Conservation (phyloP, 768 basidiomycete species). For the Leccinellum luteum region DNA sequence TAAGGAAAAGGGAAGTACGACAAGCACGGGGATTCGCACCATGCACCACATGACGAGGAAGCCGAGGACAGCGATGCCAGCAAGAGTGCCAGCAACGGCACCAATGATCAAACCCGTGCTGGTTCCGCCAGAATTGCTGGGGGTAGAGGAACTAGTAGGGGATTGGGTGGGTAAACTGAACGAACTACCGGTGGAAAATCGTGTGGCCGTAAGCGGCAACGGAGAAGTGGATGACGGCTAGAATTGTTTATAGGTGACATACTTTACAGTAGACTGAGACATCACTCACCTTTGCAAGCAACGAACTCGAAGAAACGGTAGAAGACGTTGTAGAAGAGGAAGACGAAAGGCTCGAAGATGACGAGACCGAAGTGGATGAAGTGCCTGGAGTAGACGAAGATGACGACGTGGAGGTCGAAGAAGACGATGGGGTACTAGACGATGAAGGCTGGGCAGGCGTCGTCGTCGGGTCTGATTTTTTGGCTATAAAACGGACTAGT, state of each 20-base stretch:
- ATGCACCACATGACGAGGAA: slow-evolving; percentile 47
- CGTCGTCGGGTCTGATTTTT: not conserved
- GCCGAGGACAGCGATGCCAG: slow-evolving; percentile 38
- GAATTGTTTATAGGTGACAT: not conserved
- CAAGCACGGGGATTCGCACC: slow-evolving; percentile 30
- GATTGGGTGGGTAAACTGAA: slow-evolving; percentile 4
- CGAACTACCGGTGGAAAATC: not conserved
- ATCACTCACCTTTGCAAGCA: slow-evolving; percentile 20
- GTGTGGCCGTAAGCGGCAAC: not conserved
- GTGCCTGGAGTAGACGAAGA: slow-evolving; percentile 1
- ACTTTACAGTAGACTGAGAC: not conserved
- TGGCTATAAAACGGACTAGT: slow-evolving; percentile 3
- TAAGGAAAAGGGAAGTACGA: slow-evolving; percentile 4
- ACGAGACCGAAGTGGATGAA: slow-evolving; percentile 6
- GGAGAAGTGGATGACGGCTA: not conserved
- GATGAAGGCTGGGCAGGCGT: not conserved
- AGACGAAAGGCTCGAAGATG: slow-evolving; percentile 4
- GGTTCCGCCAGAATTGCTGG: slow-evolving; percentile 36
- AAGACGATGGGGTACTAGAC: slow-evolving; percentile 10
- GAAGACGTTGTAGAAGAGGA: not conserved
- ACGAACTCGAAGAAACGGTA: slow-evolving; percentile 2
- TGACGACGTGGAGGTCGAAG: slow-evolving; percentile 4
- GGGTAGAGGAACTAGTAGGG: slow-evolving; percentile 26
- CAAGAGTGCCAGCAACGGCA: slow-evolving; percentile 46
- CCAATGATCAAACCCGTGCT: slow-evolving; percentile 32